Percentiles rank a stretch among this genome's conserved stretches.
These are phyloP conservation scores for Kazachstania bromeliacearum DNA, from an alignment of 805 yeast species.

Conservation along the genomic window DNA sequence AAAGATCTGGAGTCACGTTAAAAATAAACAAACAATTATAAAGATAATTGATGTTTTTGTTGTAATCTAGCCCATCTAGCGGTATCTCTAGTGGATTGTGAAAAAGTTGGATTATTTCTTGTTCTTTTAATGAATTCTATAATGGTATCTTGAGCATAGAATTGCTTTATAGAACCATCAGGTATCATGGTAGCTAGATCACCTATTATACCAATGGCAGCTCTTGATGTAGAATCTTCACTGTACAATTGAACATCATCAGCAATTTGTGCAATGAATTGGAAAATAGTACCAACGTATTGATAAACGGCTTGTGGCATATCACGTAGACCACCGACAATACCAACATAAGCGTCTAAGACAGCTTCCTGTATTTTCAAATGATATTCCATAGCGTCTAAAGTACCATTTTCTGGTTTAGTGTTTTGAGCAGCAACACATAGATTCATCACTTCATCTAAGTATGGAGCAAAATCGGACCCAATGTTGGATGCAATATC, in stretches of 20 bases:
- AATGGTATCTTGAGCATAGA: conserved; percentile 70
- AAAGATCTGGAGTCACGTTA: not conserved
- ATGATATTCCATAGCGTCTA: conserved; percentile 72
- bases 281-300: conserved; percentile 61
- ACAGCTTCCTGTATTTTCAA: conserved; percentile 71
- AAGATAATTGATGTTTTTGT: conserved; percentile 25
- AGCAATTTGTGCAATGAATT: conserved; percentile 52
- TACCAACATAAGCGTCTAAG: conserved; percentile 92
- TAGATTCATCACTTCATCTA: conserved; percentile 70
- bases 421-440: conserved; percentile 56
- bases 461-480: conserved; percentile 60
- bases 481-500: conserved; percentile 91
- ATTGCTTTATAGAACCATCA: conserved; percentile 59
- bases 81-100: conserved; percentile 70
- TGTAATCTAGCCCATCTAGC: conserved; percentile 96
- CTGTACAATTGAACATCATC: conserved; percentile 50
- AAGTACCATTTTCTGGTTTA: conserved; percentile 54
- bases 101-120: conserved; percentile 51
- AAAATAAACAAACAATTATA: conserved; percentile 8
- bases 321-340: conserved; percentile 79
- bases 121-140: conserved; percentile 65
- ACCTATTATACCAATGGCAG: conserved; percentile 86
- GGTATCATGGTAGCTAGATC: conserved; percentile 85
- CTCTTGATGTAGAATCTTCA: conserved; percentile 64
- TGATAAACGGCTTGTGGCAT: conserved; percentile 56